A percentile compares a stretch with the other conserved stretches of the same genome.
phyloP scores from a whole-genome alignment of 352 stramenopile species.

The Albugo candida region DNA sequence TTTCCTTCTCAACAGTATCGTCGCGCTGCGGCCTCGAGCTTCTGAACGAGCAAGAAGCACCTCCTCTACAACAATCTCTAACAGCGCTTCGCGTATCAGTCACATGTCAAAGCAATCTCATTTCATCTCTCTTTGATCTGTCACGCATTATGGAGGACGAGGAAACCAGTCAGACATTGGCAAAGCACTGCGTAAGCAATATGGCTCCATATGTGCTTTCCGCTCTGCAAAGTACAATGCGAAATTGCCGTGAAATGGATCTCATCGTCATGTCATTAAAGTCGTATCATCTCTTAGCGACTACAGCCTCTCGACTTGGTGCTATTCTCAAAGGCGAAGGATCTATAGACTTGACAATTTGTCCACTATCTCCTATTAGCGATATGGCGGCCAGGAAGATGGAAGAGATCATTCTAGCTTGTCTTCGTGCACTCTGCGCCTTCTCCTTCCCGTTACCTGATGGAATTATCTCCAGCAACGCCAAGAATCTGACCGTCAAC shows the following conservation, averaged over 20 bases:
- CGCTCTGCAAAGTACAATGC: slow-evolving; percentile 56
- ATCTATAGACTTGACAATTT: slow-evolving; percentile 8
- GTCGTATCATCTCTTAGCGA: slow-evolving; percentile 65
- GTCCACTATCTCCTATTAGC: background rate
- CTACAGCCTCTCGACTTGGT: slow-evolving; percentile 44
- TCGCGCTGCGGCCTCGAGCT: slow-evolving; percentile 49
- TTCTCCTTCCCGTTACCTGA: slow-evolving; percentile 66
- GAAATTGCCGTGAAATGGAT: slow-evolving; percentile 60
- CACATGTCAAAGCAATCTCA: slow-evolving; percentile 52
- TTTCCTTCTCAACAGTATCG: background rate
- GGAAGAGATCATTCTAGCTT: slow-evolving; percentile 55
- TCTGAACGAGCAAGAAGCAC: slow-evolving; percentile 65
- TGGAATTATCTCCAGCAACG: slow-evolving; percentile 10
- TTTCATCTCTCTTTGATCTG: slow-evolving; percentile 53
- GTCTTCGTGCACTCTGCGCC: slow-evolving; percentile 43
- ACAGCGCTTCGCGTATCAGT: slow-evolving; percentile 54
- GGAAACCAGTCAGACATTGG: slow-evolving; percentile 19
- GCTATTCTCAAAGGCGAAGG: slow-evolving; percentile 22
- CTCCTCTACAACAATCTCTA: slow-evolving; percentile 59
- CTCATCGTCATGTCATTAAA: slow-evolving; percentile 68
- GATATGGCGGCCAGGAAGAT: slow-evolving; percentile 26
- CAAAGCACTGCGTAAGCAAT: slow-evolving; percentile 33
- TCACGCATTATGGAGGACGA: slow-evolving; percentile 10
- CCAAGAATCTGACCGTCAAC: background rate
- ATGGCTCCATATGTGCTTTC: slow-evolving; percentile 51